Conservation (phyloP, 2,329 filamentous ascomycete genomes). For the Hymenoscyphus salicellus region DNA sequence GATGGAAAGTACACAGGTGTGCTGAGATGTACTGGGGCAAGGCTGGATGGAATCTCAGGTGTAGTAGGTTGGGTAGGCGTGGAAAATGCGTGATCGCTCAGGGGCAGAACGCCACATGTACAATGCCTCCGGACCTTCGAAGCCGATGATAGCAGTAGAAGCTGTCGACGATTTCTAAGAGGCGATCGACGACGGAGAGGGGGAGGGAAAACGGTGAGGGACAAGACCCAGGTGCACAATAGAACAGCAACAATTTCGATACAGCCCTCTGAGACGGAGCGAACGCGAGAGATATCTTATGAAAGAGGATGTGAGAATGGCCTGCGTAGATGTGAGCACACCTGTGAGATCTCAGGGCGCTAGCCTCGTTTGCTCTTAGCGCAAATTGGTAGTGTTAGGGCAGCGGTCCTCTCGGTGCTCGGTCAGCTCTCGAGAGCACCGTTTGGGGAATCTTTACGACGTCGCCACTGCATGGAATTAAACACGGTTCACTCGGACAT, state of each 20-base stretch:
- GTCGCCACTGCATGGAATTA: not conserved
- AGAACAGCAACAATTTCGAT: not conserved
- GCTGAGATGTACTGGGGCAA: no score
- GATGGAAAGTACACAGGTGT: not conserved
- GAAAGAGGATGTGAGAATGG: not conserved
- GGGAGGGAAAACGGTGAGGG: not conserved
- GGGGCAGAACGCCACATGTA: slow-evolving; percentile 1
- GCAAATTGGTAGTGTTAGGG: not conserved
- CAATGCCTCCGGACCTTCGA: not conserved
- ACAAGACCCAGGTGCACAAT: not conserved
- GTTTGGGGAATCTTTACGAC: not conserved
- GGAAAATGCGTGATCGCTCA: slow-evolving; percentile 2
- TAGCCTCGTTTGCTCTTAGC: not conserved
- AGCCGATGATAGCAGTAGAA: no score
- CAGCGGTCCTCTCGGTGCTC: not conserved
- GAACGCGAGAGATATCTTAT: not conserved
- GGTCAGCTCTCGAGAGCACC: not conserved
- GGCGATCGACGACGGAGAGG: not conserved
- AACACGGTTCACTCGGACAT: not conserved
- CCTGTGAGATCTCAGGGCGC: not conserved
- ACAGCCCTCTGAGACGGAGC: not conserved
- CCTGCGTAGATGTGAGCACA: not conserved
- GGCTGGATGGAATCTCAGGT: not conserved
- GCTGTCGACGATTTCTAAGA: no score
- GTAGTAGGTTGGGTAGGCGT: not conserved